These are phyloP conservation scores for Ophiostoma himal-ulmi DNA, from an alignment of 2,329 filamentous ascomycete species.

Conservation along the genomic window DNA sequence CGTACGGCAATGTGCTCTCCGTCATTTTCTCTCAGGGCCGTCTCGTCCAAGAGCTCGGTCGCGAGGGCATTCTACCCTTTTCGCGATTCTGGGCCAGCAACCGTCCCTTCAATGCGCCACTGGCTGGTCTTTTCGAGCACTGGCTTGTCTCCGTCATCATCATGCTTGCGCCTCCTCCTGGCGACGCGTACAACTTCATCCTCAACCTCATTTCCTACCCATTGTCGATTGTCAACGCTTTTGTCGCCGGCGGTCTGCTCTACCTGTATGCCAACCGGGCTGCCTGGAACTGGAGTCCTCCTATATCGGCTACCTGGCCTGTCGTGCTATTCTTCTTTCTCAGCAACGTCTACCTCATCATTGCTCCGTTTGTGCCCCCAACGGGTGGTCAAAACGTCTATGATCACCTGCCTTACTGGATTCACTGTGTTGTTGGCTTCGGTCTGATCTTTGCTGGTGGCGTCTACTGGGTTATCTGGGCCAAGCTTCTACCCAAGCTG, in stretches of 20 bases:
- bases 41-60: slow-evolving; percentile 59
- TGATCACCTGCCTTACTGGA: slow-evolving; percentile 49
- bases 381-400: slow-evolving; percentile 48
- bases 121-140: slow-evolving; percentile 57
- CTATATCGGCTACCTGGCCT: slow-evolving; percentile 49
- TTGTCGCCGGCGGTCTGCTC: slow-evolving; percentile 48
- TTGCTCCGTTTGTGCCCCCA: slow-evolving; percentile 54
- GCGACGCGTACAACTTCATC: slow-evolving; percentile 61
- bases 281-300: slow-evolving; percentile 47
- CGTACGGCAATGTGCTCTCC: slow-evolving; percentile 60
- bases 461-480: slow-evolving; percentile 54
- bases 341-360: slow-evolving; percentile 55
- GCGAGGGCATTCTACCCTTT: slow-evolving; percentile 60
- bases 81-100: slow-evolving; percentile 59
- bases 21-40: slow-evolving; percentile 65
- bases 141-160: slow-evolving; percentile 59
- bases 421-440: slow-evolving; percentile 53
- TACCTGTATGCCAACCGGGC: slow-evolving; percentile 48
- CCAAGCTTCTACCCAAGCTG: slow-evolving; percentile 45
- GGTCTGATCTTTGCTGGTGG: slow-evolving; percentile 48
- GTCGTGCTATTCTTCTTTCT: slow-evolving; percentile 54
- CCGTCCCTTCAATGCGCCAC: slow-evolving; percentile 56
- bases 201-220: slow-evolving; percentile 61
- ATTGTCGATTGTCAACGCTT: slow-evolving; percentile 52
- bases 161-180: slow-evolving; percentile 61